These are phyloP conservation scores for Aspergillus transmontanensis DNA, from an alignment of 2,329 filamentous ascomycete species.

Conservation along the genomic window DNA sequence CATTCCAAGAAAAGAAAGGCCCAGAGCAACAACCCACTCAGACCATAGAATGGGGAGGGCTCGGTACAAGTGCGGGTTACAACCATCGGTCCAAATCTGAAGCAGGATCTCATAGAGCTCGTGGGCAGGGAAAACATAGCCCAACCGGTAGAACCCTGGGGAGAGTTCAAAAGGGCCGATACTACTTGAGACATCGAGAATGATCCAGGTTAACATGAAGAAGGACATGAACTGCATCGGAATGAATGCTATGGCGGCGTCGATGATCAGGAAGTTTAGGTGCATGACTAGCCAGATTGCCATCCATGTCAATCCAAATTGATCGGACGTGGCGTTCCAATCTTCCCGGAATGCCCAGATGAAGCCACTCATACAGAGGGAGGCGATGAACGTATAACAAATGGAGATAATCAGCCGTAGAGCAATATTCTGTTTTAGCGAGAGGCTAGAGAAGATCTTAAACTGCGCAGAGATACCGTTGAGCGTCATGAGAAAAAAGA, in stretches of 20 bases:
- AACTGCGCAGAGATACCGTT: constrained; percentile 46
- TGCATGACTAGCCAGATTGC: constrained; percentile 49
- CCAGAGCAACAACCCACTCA: background rate
- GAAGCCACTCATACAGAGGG: constrained; percentile 43
- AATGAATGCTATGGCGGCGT: constrained; percentile 46
- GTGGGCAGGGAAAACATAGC: constrained; percentile 43
- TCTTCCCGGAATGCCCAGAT: constrained; percentile 50
- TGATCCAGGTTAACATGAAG: constrained; percentile 48
- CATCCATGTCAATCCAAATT: constrained; percentile 50
- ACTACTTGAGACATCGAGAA: constrained; percentile 47
- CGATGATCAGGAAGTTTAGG: constrained; percentile 49
- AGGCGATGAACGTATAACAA: constrained; percentile 43
- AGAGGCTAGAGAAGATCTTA: constrained; percentile 39
- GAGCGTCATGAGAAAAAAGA: constrained; percentile 51
- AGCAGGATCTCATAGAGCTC: constrained; percentile 42
- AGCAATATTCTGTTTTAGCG: constrained; percentile 33
- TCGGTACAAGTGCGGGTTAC: constrained; percentile 42
- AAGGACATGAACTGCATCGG: constrained; percentile 47
- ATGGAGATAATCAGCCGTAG: constrained; percentile 39
- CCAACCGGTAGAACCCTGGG: constrained; percentile 44
- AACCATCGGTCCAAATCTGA: constrained; percentile 47
- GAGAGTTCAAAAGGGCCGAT: constrained; percentile 48
- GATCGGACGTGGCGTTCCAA: constrained; percentile 34
- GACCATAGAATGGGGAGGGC: constrained; percentile 41
- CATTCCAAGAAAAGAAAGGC: background rate